These are phyloP conservation scores for Mortierella sp. DNA, from an alignment of 371 early-diverging fungal genomes.

Conservation along the genomic window DNA sequence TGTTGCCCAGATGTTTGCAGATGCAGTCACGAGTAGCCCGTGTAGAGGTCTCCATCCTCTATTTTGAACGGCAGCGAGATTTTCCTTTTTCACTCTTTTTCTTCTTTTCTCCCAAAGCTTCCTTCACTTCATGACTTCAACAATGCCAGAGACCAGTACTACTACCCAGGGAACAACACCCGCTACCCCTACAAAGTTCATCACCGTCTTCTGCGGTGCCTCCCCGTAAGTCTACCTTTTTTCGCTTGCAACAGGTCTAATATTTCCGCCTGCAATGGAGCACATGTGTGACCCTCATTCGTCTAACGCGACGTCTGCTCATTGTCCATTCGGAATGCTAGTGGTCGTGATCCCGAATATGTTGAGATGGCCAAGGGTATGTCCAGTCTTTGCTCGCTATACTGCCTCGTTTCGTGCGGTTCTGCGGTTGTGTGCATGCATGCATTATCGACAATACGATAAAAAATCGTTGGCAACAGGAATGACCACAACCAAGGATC, in stretches of 20 bases:
- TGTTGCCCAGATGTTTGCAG: neutral
- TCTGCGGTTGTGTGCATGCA: neutral
- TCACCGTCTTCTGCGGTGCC: conserved; percentile 88
- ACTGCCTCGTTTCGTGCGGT: neutral
- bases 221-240: conserved; percentile 55
- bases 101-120: neutral
- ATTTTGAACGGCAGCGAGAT: too few species aligned
- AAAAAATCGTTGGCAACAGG: neutral
- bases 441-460: neutral
- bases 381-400: neutral
- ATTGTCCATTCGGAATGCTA: neutral
- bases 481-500: neutral
- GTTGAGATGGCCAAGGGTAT: conserved; percentile 68
- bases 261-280: neutral
- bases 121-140: neutral
- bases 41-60: too few species aligned
- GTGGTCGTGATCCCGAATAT: conserved; percentile 70
- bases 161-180: neutral
- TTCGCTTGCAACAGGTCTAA: neutral
- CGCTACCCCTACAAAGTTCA: conserved; percentile 59
- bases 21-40: too few species aligned
- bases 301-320: neutral
- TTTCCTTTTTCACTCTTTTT: neutral
- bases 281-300: neutral
- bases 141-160: conserved; percentile 23